Conservation (phyloP, 2,329 filamentous ascomycete species). For the Nemania bipapillata region DNA sequence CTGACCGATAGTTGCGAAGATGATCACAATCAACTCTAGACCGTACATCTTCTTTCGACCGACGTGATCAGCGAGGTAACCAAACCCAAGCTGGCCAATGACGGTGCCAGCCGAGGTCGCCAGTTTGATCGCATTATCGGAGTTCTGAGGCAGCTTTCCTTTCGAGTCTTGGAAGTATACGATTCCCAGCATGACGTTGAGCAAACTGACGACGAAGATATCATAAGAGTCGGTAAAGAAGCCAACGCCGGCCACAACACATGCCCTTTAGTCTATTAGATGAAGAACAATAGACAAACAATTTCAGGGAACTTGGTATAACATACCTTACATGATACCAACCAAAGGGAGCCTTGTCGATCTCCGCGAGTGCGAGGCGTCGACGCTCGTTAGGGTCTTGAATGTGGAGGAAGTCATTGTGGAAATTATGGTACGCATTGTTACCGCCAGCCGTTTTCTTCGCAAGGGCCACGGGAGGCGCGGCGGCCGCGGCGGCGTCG, state of each 20-base stretch:
- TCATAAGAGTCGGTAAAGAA: constrained; percentile 91
- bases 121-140: constrained; percentile 86
- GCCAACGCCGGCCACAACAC: constrained; percentile 81
- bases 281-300: constrained; percentile 23
- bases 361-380: constrained; percentile 80
- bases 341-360: constrained; percentile 83
- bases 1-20: constrained; percentile 79
- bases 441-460: constrained; percentile 72
- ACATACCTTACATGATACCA: constrained; percentile 77
- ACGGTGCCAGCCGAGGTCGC: constrained; percentile 86
- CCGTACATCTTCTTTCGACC: constrained; percentile 80
- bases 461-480: constrained; percentile 27
- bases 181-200: constrained; percentile 80
- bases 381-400: constrained; percentile 81
- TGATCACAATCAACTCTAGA: constrained; percentile 81
- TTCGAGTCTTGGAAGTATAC: constrained; percentile 71
- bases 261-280: constrained; percentile 62
- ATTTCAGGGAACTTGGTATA: not conserved
- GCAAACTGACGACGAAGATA: constrained; percentile 80
- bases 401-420: constrained; percentile 74
- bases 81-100: constrained; percentile 82
- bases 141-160: constrained; percentile 70
- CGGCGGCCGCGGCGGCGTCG: constrained; percentile 17
- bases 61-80: constrained; percentile 78
- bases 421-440: constrained; percentile 78